phyloP scores from a whole-genome alignment of 2,329 filamentous ascomycete species.

The Scedosporium aurantiacum region DNA sequence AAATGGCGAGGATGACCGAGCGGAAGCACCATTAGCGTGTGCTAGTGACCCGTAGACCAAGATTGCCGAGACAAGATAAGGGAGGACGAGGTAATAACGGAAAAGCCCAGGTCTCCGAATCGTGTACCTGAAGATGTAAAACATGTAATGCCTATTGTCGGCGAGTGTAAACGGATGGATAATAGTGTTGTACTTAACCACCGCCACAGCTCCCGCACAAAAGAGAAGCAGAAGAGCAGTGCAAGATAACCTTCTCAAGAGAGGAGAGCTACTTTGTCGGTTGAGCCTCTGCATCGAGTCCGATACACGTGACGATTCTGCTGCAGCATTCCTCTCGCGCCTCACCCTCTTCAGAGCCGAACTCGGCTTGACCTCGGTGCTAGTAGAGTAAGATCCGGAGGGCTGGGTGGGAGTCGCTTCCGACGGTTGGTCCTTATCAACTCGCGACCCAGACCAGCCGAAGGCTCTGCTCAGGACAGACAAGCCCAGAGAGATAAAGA shows the following conservation, averaged over 20 bases:
- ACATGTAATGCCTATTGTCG: constrained; percentile 94
- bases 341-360: neutral
- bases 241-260: constrained; percentile 23
- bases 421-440: neutral
- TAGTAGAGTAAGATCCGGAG: neutral
- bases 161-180: constrained; percentile 93
- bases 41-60: constrained; percentile 59
- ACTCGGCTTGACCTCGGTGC: neutral
- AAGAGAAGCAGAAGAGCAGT: constrained; percentile 24
- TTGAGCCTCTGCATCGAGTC: neutral
- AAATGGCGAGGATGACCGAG: constrained; percentile 11
- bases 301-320: neutral
- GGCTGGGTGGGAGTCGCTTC: neutral
- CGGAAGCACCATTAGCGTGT: neutral
- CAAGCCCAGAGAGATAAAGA: constrained; percentile 47
- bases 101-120: constrained; percentile 54
- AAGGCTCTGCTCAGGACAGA: constrained; percentile 17
- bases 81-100: constrained; percentile 55
- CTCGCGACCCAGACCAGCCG: neutral
- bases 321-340: neutral
- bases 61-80: constrained; percentile 56
- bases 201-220: constrained; percentile 15
- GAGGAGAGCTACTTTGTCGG: constrained; percentile 11
- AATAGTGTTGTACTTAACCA: constrained; percentile 77
- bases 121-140: constrained; percentile 84